phyloP scores from a whole-genome alignment of 805 yeast genomes.

The Dipodascus albidus region DNA sequence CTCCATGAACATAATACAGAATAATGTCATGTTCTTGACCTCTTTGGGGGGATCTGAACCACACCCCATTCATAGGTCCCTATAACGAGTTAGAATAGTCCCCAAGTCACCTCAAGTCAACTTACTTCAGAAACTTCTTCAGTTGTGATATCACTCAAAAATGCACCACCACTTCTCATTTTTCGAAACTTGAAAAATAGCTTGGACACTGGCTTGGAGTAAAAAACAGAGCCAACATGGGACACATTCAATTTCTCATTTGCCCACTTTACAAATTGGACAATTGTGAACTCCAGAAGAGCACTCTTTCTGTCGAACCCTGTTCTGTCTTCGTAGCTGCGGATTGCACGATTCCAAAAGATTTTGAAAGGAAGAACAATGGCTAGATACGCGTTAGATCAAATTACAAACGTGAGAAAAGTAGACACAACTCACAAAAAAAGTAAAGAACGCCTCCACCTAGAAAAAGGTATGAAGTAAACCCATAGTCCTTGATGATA shows the following conservation, averaged over 20 bases:
- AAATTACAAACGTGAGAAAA: background rate
- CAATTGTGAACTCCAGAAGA: slow-evolving; percentile 16
- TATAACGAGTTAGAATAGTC: background rate
- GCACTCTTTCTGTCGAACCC: slow-evolving; percentile 16
- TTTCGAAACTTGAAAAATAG: slow-evolving; percentile 17
- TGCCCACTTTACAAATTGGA: slow-evolving; percentile 16
- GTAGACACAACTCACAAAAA: background rate
- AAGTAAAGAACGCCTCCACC: background rate
- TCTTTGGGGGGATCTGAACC: slow-evolving; percentile 26
- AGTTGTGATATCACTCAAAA: slow-evolving; percentile 20
- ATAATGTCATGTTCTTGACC: slow-evolving; percentile 29
- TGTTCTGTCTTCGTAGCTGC: slow-evolving; percentile 17
- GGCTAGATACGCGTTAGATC: slow-evolving; percentile 4
- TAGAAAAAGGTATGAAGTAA: background rate
- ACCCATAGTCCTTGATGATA: background rate
- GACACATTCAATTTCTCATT: slow-evolving; percentile 15
- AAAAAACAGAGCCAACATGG: slow-evolving; percentile 14
- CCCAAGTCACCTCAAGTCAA: slow-evolving; percentile 16
- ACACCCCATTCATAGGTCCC: slow-evolving; percentile 19
- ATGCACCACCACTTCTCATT: slow-evolving; percentile 21
- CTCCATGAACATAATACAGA: slow-evolving; percentile 36
- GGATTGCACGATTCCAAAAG: slow-evolving; percentile 14
- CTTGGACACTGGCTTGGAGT: slow-evolving; percentile 15
- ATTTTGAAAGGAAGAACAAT: slow-evolving; percentile 17
- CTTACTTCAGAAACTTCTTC: slow-evolving; percentile 6